Evolutionary conservation across 2,329 filamentous ascomycete species (phyloP).

Genomic region (Aspergillus oerlinghausenensis): DNA sequence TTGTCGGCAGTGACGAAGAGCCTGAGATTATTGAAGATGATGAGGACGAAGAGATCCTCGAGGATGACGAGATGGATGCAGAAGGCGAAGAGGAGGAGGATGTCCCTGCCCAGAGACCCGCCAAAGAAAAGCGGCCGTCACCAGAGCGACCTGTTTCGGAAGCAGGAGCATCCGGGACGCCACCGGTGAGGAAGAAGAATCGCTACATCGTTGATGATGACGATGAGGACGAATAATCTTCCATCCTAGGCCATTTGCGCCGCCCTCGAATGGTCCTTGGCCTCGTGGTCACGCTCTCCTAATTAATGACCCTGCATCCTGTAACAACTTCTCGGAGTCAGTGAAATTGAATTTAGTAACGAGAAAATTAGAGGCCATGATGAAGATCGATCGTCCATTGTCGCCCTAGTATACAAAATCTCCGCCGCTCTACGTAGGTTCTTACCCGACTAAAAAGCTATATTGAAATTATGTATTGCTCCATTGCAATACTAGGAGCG

Average conservation of each 20-base stretch:
- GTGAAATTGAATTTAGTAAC: background rate
- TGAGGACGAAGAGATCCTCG: constrained; percentile 39
- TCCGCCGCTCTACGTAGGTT: background rate
- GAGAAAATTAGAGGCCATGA: background rate
- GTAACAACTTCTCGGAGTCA: background rate
- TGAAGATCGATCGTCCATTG: background rate
- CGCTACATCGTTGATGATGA: constrained; percentile 47
- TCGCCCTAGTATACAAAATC: background rate
- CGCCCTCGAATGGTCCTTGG: background rate
- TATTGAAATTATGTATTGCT: background rate
- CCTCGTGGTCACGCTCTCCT: background rate
- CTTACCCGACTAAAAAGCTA: background rate
- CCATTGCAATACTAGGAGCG: background rate
- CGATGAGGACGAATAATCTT: constrained; percentile 38
- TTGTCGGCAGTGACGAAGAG: constrained; percentile 51
- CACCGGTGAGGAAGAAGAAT: constrained; percentile 42
- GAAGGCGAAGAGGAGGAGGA: constrained; percentile 39
- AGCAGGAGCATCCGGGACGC: constrained; percentile 25
- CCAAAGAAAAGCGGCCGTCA: constrained; percentile 25
- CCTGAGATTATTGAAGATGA: constrained; percentile 42
- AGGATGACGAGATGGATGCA: constrained; percentile 44
- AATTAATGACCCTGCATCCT: background rate
- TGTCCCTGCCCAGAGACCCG: constrained; percentile 22
- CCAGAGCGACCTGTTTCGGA: constrained; percentile 16
- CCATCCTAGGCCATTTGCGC: background rate